These are phyloP conservation scores for Xylaria sp. DNA, from an alignment of 2,329 filamentous ascomycete genomes.

Conservation along the genomic window DNA sequence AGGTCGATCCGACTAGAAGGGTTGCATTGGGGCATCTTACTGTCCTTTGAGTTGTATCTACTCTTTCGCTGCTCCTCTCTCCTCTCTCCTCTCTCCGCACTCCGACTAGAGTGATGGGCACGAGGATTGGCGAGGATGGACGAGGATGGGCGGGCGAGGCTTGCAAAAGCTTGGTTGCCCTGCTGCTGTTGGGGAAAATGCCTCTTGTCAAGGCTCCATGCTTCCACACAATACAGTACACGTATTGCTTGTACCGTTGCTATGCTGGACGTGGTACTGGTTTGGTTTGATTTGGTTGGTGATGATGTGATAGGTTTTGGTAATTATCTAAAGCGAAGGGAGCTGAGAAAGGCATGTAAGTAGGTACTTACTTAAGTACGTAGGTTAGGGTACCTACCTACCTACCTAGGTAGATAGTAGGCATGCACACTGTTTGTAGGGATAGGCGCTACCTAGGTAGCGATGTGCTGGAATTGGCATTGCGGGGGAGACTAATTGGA, in stretches of 20 bases:
- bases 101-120: too few relatives aligned
- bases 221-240: conserved; percentile 20
- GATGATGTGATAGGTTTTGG: neutral
- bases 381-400: too few relatives aligned
- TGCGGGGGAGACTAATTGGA: neutral
- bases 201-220: neutral
- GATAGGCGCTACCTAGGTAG: too few relatives aligned
- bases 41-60: neutral
- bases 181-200: conserved; percentile 24
- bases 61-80: neutral
- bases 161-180: conserved; percentile 1
- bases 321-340: neutral
- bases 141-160: conserved; percentile 2
- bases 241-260: conserved; percentile 1
- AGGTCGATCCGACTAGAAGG: conserved; percentile 45
- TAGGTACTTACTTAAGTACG: too few relatives aligned
- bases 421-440: too few relatives aligned
- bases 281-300: neutral
- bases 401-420: too few relatives aligned
- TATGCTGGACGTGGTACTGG: neutral
- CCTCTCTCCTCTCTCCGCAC: neutral
- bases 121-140: neutral
- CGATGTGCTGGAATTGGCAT: neutral
- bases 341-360: neutral
- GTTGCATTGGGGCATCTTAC: conserved; percentile 35